phyloP scores from a whole-genome alignment of 2,329 filamentous ascomycete genomes.

The Hymenoscyphus fraxineus region DNA sequence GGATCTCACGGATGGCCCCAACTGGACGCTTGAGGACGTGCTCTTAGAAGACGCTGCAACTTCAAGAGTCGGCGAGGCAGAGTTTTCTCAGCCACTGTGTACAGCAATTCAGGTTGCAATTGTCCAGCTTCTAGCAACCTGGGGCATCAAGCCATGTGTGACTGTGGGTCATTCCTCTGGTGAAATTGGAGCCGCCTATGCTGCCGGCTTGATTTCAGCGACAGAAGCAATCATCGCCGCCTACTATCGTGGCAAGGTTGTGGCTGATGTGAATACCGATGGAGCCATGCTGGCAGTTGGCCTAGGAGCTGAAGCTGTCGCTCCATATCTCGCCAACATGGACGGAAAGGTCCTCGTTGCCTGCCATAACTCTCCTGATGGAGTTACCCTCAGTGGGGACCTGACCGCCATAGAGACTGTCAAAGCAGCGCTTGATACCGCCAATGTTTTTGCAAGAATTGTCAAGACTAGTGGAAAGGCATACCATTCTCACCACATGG shows the following conservation, averaged over 20 bases:
- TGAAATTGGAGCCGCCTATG: neutral
- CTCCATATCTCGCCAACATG: slow-evolving; percentile 2
- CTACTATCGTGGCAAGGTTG: neutral
- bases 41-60: slow-evolving; percentile 21
- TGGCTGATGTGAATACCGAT: neutral
- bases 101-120: slow-evolving; percentile 27
- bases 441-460: neutral
- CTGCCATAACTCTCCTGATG: slow-evolving; percentile 34
- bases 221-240: neutral
- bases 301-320: slow-evolving; percentile 7
- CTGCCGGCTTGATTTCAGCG: neutral
- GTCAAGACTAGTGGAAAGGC: slow-evolving; percentile 35
- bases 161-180: slow-evolving; percentile 11
- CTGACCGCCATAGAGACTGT: neutral
- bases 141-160: slow-evolving; percentile 20
- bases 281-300: slow-evolving; percentile 1
- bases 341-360: slow-evolving; percentile 7
- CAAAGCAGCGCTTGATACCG: neutral
- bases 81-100: slow-evolving; percentile 15
- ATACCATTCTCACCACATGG: slow-evolving; percentile 38
- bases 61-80: slow-evolving; percentile 22
- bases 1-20: neutral
- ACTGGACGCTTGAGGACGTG: slow-evolving; percentile 7
- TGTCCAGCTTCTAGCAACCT: slow-evolving; percentile 20
- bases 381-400: slow-evolving; percentile 21